A percentile compares a stretch with the other conserved stretches of the same genome.
phyloP scores from a whole-genome alignment of 352 stramenopile genomes.

The Phytopythium vexans region DNA sequence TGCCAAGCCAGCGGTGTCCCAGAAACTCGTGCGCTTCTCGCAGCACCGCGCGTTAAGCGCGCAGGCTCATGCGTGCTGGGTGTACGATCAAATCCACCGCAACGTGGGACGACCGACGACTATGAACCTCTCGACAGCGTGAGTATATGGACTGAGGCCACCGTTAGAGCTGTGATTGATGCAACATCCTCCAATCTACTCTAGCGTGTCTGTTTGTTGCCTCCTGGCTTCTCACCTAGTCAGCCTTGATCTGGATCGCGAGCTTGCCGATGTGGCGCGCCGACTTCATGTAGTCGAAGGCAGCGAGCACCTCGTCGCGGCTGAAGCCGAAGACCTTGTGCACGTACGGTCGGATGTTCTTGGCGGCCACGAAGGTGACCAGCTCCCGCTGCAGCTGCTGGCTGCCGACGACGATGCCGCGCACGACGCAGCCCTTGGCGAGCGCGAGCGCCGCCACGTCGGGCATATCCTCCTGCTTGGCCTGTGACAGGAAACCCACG shows the following conservation, averaged over 20 bases:
- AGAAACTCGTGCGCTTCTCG: constrained; percentile 4
- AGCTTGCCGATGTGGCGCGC: constrained; percentile 23
- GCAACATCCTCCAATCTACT: too few relatives aligned
- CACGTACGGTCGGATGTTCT: constrained; percentile 20
- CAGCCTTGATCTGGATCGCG: constrained; percentile 14
- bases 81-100: constrained; percentile 6
- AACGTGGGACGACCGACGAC: too few relatives aligned
- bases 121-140: too few relatives aligned
- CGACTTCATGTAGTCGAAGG: constrained; percentile 21
- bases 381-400: constrained; percentile 19
- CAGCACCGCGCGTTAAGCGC: not conserved
- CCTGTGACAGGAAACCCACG: constrained; percentile 20
- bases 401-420: constrained; percentile 16
- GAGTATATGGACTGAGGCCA: too few relatives aligned
- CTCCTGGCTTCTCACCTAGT: too few relatives aligned
- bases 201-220: too few relatives aligned
- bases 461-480: constrained; percentile 28
- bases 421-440: constrained; percentile 19
- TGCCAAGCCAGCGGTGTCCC: not conserved
- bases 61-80: not conserved
- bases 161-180: too few relatives aligned
- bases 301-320: constrained; percentile 16
- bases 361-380: constrained; percentile 17
- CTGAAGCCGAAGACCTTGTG: constrained; percentile 25
- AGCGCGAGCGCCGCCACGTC: constrained; percentile 18